Conservation (phyloP, 2,329 filamentous ascomycete species). For the Colletotrichum filicis region DNA sequence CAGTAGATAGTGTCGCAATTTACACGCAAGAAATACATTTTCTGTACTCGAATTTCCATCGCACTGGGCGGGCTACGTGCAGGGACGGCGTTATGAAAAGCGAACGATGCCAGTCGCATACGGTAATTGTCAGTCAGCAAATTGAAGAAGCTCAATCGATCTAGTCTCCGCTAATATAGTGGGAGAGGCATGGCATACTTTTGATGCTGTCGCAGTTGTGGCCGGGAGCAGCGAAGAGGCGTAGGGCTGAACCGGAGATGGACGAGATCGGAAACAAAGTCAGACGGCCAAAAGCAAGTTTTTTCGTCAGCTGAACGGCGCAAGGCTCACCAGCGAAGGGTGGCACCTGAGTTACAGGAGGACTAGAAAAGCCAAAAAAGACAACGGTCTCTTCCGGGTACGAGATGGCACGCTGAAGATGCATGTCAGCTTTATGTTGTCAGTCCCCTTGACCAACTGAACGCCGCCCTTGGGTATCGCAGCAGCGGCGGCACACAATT, state of each 20-base stretch:
- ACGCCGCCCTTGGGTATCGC: not conserved
- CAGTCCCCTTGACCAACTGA: not conserved
- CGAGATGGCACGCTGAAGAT: not conserved
- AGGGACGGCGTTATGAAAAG: no score
- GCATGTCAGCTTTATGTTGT: constrained; percentile 13
- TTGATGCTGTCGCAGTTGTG: not conserved
- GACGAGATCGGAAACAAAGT: not conserved
- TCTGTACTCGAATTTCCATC: no score
- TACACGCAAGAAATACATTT: not conserved
- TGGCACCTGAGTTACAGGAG: not conserved
- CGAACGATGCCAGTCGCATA: no score
- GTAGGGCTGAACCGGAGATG: constrained; percentile 27
- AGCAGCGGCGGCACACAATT: constrained; percentile 8
- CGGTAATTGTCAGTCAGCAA: not conserved
- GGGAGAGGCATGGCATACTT: constrained; percentile 3
- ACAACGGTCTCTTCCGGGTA: not conserved
- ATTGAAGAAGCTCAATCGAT: not conserved
- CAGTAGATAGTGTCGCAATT: constrained; percentile 7
- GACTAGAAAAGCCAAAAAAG: not conserved
- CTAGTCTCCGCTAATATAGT: no score
- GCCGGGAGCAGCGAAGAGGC: not conserved
- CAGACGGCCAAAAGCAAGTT: not conserved
- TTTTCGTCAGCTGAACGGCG: not conserved
- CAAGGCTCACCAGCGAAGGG: not conserved
- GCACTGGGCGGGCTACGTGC: not conserved